These are phyloP conservation scores for Penicillium crystallinum DNA, from an alignment of 495 filamentous ascomycete species.

Conservation along the genomic window DNA sequence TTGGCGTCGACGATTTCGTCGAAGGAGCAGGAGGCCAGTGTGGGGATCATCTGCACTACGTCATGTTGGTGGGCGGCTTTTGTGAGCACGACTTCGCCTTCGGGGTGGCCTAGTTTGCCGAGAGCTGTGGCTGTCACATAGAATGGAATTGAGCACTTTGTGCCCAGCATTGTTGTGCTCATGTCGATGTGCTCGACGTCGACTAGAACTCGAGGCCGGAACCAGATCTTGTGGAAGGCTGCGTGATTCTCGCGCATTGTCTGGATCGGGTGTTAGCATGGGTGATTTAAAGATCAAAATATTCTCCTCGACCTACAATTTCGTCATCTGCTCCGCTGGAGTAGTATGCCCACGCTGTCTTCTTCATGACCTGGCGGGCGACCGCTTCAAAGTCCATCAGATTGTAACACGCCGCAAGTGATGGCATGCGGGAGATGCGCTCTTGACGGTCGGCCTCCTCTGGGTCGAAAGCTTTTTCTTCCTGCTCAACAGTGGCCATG, in stretches of 20 bases:
- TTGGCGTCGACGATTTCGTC: conserved; percentile 92
- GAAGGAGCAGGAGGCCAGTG: conserved; percentile 94
- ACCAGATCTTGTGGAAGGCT: conserved; percentile 97
- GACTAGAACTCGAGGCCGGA: conserved; percentile 77
- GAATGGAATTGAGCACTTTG: conserved; percentile 74
- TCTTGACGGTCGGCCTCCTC: conserved; percentile 73
- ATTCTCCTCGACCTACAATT: conserved; percentile 58
- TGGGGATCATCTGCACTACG: conserved; percentile 95
- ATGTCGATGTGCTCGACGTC: conserved; percentile 85
- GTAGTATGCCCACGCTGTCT: conserved; percentile 93
- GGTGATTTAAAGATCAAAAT: neutral
- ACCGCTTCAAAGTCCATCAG: conserved; percentile 93
- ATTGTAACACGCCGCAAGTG: conserved; percentile 87
- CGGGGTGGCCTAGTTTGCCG: conserved; percentile 82
- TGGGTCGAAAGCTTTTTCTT: conserved; percentile 64
- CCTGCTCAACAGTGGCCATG: conserved; percentile 74
- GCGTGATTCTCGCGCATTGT: conserved; percentile 95
- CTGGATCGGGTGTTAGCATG: conserved; percentile 35
- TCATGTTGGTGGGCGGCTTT: conserved; percentile 77
- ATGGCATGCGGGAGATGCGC: conserved; percentile 72
- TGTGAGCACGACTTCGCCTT: conserved; percentile 89
- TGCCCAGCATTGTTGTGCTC: conserved; percentile 85
- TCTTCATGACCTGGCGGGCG: conserved; percentile 84
- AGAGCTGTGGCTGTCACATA: conserved; percentile 91
- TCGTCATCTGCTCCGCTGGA: conserved; percentile 95